Evolutionary conservation across 306 rosid genomes (phyloP).

Genomic region (Mimosa pudica): DNA sequence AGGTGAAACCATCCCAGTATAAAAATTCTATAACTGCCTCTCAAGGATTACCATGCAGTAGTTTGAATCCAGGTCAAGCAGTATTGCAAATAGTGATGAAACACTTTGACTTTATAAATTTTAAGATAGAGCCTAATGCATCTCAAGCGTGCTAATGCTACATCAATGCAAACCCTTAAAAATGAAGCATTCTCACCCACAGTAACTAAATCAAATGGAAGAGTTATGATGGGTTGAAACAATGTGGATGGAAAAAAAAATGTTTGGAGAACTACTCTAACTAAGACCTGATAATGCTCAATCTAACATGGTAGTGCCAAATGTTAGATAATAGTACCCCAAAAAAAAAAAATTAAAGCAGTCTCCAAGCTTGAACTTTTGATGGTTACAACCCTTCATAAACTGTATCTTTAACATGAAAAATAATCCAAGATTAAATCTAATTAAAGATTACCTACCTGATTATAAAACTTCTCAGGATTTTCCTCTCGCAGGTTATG

Average conservation of each 20-base stretch:
- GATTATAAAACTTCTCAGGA: constrained; percentile 96
- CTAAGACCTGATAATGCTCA: not conserved
- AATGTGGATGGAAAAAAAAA: not conserved
- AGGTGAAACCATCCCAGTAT: constrained; percentile 15
- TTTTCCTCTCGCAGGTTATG: constrained; percentile 98
- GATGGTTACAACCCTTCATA: constrained; percentile 23
- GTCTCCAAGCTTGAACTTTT: constrained; percentile 21
- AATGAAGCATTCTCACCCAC: constrained; percentile 3
- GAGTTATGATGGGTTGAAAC: too few species aligned
- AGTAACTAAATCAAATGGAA: not conserved
- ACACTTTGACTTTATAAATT: constrained; percentile 9
- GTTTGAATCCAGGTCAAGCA: not conserved
- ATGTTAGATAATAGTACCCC: not conserved
- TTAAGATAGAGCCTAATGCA: not conserved
- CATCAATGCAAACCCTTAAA: constrained; percentile 5
- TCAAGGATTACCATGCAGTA: not conserved
- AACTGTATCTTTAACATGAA: constrained; percentile 18
- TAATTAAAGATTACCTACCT: constrained; percentile 54
- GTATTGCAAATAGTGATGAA: not conserved
- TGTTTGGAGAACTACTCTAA: not conserved
- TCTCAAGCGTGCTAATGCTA: constrained; percentile 11
- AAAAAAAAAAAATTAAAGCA: constrained; percentile 1
- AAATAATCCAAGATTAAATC: constrained; percentile 21
- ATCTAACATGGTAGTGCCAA: not conserved
- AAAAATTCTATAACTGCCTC: not conserved